Conservation (phyloP, 352 stramenopile genomes). For the Phytophthora kernoviae region DNA sequence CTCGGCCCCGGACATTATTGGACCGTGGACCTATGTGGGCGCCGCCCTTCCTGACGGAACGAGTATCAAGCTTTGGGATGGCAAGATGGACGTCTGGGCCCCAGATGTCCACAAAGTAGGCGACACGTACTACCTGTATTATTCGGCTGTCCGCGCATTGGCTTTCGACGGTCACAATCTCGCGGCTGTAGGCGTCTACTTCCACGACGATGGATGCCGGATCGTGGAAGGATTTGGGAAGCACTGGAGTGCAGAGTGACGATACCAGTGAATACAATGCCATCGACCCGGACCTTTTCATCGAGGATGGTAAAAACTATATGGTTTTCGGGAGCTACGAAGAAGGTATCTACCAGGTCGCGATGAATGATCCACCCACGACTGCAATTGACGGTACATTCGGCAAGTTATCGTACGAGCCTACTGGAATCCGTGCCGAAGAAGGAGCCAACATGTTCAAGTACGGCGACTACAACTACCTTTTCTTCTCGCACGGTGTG, state of each 20-base stretch:
- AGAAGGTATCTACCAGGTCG: constrained; percentile 18
- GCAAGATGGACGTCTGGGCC: constrained; percentile 26
- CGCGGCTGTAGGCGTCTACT: constrained; percentile 20
- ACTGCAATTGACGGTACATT: constrained; percentile 7
- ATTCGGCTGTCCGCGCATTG: constrained; percentile 17
- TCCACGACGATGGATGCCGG: constrained; percentile 26
- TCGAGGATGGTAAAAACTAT: constrained; percentile 17
- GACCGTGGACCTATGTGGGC: constrained; percentile 29
- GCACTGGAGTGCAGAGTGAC: constrained; percentile 20
- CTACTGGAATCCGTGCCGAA: constrained; percentile 12
- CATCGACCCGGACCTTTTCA: constrained; percentile 29
- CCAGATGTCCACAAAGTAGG: constrained; percentile 26
- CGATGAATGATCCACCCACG: constrained; percentile 17
- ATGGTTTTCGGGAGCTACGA: constrained; percentile 33
- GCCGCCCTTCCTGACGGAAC: constrained; percentile 26
- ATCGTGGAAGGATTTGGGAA: constrained; percentile 27
- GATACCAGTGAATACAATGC: constrained; percentile 26
- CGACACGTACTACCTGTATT: constrained; percentile 36
- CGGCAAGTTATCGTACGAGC: constrained; percentile 30
- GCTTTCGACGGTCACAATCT: constrained; percentile 28
- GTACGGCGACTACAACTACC: constrained; percentile 26
- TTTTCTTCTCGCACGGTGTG: constrained; percentile 32
- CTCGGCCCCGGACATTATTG: constrained; percentile 14
- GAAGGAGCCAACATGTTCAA: constrained; percentile 37
- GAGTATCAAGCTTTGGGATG: constrained; percentile 33